Base-by-base conservation (phyloP, 176 grass and related monocot species). In the Oryza meyeriana region DNA sequence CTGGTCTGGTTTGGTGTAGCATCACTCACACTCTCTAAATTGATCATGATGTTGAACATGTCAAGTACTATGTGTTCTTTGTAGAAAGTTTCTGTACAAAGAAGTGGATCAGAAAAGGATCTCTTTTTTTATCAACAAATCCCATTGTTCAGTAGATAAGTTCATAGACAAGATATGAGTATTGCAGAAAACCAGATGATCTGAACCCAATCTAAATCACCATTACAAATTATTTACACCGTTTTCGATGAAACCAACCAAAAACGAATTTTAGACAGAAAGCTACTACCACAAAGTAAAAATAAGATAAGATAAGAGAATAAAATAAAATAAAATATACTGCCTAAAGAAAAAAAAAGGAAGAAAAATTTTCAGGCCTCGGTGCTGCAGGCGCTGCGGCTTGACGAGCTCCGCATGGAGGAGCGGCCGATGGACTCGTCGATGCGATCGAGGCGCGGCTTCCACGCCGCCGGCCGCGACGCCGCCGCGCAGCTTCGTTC, bases 361-460 rank as follows among this genome's bases (percentile, higher is more conserved):
- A 2, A 8, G 4, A 10, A 24, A 61, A 41, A 35, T 5, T 4
- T 72, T 82, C 80, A 68, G 1, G 69, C 65, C 58, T 87, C 85
- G 81, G 50, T n/a, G 50, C 71, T 62, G 79, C 39, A 33, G 45
- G 1, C 7, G 84, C 80, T 87, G 35, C 89, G 77, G 66, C 17
- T 77, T 33, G 88, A 87, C 0, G 58, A 62, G 85, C 88, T 86
- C 5, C 84, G 82, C 89, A 83, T 83, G 86, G 90, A 89, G 0
- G 82, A 29, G 13, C 88, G 76, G 17, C 93, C 65, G 28, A 95
- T 38, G 39, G 93, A 95, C 88, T 95, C 93, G 41, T 92, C 90
- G 58, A 95, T 95, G 1, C 93, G 93, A 66, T 90, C 90, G 2
- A 95, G 86, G 3, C 83, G 61, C 3, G 93, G 93, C 64, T 77